Percentiles rank a stretch among this genome's conserved stretches.
Evolutionary conservation across 306 rosid genomes (phyloP).

Genomic region (Amphicarpaea edgeworthii): DNA sequence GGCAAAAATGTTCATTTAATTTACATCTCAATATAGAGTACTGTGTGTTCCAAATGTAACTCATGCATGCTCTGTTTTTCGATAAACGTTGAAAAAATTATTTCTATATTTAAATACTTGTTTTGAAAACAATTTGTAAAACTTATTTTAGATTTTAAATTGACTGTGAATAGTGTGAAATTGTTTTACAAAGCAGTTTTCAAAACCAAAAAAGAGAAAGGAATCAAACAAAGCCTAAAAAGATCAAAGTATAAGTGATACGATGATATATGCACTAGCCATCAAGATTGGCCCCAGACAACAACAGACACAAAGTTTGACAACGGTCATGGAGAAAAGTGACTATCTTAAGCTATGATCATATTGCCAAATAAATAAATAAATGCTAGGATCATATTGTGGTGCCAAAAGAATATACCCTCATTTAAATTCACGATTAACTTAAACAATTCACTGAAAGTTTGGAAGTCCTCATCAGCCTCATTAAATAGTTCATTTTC

Average conservation of each 20-base stretch:
- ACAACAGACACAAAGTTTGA: constrained; percentile 4
- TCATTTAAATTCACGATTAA: background rate
- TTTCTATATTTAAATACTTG: too few relatives aligned
- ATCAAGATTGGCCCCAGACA: constrained; percentile 5
- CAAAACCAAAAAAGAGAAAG: background rate
- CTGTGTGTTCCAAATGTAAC: too few relatives aligned
- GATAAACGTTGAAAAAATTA: too few relatives aligned
- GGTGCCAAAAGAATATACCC: constrained; percentile 46
- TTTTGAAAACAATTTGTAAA: too few relatives aligned
- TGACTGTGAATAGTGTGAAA: background rate
- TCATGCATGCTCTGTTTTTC: too few relatives aligned
- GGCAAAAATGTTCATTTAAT: background rate
- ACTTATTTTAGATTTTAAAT: background rate
- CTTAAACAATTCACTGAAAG: constrained; percentile 9
- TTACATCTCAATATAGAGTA: background rate
- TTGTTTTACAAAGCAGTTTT: too few relatives aligned
- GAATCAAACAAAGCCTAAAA: background rate
- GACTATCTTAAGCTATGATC: background rate
- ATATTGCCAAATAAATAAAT: background rate
- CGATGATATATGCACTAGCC: background rate
- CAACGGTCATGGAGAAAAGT: constrained; percentile 29
- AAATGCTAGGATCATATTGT: constrained; percentile 9
- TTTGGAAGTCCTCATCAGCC: constrained; percentile 22
- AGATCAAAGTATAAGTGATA: background rate
- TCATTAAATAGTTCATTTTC: background rate